phyloP scores from a whole-genome alignment of 2,329 filamentous ascomycete species.

The Xylaria sp. region DNA sequence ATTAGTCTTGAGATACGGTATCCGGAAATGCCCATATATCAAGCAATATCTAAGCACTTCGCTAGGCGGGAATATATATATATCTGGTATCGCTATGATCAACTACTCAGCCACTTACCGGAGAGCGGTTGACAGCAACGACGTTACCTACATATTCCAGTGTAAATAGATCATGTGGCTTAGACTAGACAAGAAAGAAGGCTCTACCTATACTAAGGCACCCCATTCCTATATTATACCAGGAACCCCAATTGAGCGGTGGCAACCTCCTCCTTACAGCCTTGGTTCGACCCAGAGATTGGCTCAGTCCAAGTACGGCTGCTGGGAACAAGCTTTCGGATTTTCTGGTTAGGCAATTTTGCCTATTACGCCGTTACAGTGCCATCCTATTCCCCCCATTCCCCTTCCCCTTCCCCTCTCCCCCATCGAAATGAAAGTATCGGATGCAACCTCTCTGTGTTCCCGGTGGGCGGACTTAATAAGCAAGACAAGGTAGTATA shows the following conservation, averaged over 20 bases:
- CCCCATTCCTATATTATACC: neutral
- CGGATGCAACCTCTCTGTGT: slow-evolving; percentile 31
- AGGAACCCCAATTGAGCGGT: slow-evolving; percentile 12
- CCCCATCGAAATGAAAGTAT: slow-evolving; percentile 30
- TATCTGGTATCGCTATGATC: neutral
- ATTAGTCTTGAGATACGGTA: slow-evolving; percentile 11
- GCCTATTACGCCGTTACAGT: slow-evolving; percentile 28
- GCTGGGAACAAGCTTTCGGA: slow-evolving; percentile 36
- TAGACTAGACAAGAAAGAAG: neutral
- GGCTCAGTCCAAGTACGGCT: slow-evolving; percentile 19
- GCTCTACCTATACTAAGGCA: slow-evolving; percentile 1
- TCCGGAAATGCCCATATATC: slow-evolving; percentile 15
- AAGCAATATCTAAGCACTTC: slow-evolving; percentile 8
- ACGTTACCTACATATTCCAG: neutral
- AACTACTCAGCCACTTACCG: slow-evolving; percentile 1
- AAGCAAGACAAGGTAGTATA: slow-evolving; percentile 1
- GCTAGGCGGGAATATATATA: slow-evolving; percentile 4
- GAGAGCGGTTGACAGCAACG: slow-evolving; percentile 3
- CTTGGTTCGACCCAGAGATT: slow-evolving; percentile 25
- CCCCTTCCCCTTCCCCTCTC: neutral
- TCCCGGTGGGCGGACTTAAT: slow-evolving; percentile 24
- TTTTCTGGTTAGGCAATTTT: slow-evolving; percentile 35
- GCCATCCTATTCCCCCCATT: slow-evolving; percentile 1
- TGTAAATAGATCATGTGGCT: slow-evolving; percentile 16
- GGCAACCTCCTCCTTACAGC: slow-evolving; percentile 21